Base-by-base conservation (phyloP, 2,329 filamentous ascomycete species). In the Hymenoscyphus fraxineus region DNA sequence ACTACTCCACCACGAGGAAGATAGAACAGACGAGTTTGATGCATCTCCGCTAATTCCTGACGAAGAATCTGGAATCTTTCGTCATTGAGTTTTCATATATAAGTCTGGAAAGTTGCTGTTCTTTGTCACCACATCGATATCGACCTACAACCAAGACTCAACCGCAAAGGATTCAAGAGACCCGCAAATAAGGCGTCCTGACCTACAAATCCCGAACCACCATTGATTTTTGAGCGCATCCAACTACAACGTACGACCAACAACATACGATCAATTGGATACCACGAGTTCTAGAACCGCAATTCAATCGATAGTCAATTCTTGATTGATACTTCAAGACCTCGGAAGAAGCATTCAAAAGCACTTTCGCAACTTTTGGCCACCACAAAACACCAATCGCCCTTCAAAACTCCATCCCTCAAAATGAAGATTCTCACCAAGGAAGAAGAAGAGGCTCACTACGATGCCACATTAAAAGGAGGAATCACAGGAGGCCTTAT, bases 361-460 rank as follows among this genome's bases (percentile, higher is more conserved):
- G 22, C 15, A 35, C 15, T 19, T 16, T 44, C 32, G 58, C n/a
- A n/a, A 12, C 57, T 59, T 22, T 41, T 40, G 32, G 12, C 19
- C 31, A 40, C 38, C 19, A 7, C 38, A 41, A 27, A 41, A 61
- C 40, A 15, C 39, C 19, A 44, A 3, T 12, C 31, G 35, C 60
- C 44, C 3, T 35, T 32, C 32, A 32, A 44, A 47, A 38, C n/a
- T 51, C 55, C 27, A 54, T 13, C 16, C 35, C 60, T 38, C 59
- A 71, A 47, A 15, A 99, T 98, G 95, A 98, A 97, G 89, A 83
- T 98, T 76, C 85, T 98, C 76, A 96, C 91, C 73, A 92, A 94
- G 77, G 92, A 97, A 85, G 92, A 97, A 81, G 93, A 97, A 80
- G 77, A 83, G 66, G 91, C 85, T 62, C 93, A 97, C 84, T 97